Evolutionary conservation across 139 green algal genomes (phyloP).

Genomic region (Chlorella sp.): DNA sequence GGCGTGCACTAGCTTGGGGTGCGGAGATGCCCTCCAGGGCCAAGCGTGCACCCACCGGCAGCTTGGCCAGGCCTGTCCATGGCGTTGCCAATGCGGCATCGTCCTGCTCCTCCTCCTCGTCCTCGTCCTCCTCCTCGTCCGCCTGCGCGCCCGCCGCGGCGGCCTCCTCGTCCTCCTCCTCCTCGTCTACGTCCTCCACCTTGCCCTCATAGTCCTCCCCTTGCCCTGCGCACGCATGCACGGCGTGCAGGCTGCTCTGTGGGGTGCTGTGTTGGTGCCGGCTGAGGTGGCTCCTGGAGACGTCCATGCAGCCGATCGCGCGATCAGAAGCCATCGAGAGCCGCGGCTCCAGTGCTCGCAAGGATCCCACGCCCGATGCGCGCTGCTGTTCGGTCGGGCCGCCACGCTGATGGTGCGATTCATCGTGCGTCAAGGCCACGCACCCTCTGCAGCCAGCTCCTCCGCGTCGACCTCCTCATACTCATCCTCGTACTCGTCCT

Average conservation of each 20-base stretch:
- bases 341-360: too few relatives aligned
- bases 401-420: neutral
- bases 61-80: constrained; percentile 26
- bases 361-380: too few relatives aligned
- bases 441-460: neutral
- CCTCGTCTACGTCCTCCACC: constrained; percentile 8
- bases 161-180: constrained; percentile 9
- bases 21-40: too few relatives aligned
- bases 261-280: neutral
- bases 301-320: too few relatives aligned
- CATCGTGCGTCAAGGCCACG: neutral
- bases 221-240: neutral
- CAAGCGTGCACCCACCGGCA: constrained; percentile 34
- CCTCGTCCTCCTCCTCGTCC: constrained; percentile 10
- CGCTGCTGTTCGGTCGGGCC: neutral
- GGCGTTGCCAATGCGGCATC: constrained; percentile 18
- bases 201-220: constrained; percentile 12
- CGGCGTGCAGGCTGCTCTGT: neutral
- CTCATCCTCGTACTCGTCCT: constrained; percentile 8
- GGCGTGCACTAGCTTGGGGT: too few relatives aligned
- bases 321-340: too few relatives aligned
- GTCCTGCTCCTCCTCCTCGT: constrained; percentile 27
- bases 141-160: constrained; percentile 2
- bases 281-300: neutral
- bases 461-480: constrained; percentile 13